These are phyloP conservation scores for Calycina marina DNA, from an alignment of 2,329 filamentous ascomycete species.

Conservation along the genomic window DNA sequence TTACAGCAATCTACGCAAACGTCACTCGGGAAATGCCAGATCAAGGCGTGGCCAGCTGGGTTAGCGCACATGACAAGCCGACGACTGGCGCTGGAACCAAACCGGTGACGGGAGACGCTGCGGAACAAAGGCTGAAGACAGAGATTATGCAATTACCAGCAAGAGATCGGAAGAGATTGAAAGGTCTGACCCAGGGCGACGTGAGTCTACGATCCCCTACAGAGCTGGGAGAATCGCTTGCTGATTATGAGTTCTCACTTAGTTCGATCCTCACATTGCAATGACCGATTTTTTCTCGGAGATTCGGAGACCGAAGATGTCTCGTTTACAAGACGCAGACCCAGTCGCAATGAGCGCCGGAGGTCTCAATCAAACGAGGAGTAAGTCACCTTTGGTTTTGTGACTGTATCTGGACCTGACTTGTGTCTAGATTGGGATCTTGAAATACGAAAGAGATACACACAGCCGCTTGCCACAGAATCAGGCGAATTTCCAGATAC, in stretches of 20 bases:
- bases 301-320: constrained; percentile 22
- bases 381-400: constrained; percentile 33
- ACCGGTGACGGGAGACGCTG: constrained; percentile 48
- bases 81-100: constrained; percentile 41
- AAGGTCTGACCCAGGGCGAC: constrained; percentile 47
- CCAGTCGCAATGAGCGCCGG: constrained; percentile 55
- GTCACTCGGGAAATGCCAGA: constrained; percentile 56
- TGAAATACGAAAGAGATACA: constrained; percentile 51
- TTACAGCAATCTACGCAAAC: constrained; percentile 54
- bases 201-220: constrained; percentile 26
- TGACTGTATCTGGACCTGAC: constrained; percentile 1
- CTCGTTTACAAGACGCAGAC: constrained; percentile 32
- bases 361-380: constrained; percentile 61
- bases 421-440: constrained; percentile 41
- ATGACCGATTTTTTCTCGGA: constrained; percentile 22
- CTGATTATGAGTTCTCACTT: constrained; percentile 1
- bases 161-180: constrained; percentile 50
- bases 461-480: constrained; percentile 48
- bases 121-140: constrained; percentile 49
- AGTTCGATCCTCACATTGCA: constrained; percentile 21
- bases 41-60: constrained; percentile 52
- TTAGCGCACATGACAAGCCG: constrained; percentile 57
- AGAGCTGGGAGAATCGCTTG: neutral
- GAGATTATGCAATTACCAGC: constrained; percentile 59
- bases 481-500: constrained; percentile 56